Evolutionary conservation across 1,284 basidiomycete genomes (phyloP).

Genomic region (Naganishia sp.): DNA sequence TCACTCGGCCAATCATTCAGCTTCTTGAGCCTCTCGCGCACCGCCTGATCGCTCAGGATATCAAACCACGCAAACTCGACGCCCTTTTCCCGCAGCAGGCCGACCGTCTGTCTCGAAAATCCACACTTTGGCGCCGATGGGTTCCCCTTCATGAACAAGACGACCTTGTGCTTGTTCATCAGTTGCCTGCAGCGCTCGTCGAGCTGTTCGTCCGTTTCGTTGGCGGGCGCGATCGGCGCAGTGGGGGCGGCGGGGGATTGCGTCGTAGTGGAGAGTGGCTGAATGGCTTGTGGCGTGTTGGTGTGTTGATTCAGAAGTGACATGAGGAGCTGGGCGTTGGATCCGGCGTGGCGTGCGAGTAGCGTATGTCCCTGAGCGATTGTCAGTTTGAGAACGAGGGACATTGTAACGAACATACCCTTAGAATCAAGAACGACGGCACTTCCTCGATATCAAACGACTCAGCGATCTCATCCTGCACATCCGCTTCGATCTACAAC

Average conservation of each 20-base stretch:
- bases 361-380: slow-evolving; percentile 80
- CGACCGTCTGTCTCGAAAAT: slow-evolving; percentile 71
- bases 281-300: slow-evolving; percentile 44
- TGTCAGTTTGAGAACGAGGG: neutral
- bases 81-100: slow-evolving; percentile 62
- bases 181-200: slow-evolving; percentile 58
- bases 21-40: slow-evolving; percentile 61
- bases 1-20: slow-evolving; percentile 56
- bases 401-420: slow-evolving; percentile 56
- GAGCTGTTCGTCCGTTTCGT: slow-evolving; percentile 54
- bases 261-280: slow-evolving; percentile 52
- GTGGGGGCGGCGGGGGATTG: slow-evolving; percentile 35
- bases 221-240: slow-evolving; percentile 35
- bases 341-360: slow-evolving; percentile 76
- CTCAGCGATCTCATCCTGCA: slow-evolving; percentile 83
- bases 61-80: slow-evolving; percentile 72
- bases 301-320: slow-evolving; percentile 65
- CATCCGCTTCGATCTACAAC: slow-evolving; percentile 82
- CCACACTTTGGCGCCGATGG: slow-evolving; percentile 84
- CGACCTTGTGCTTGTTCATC: slow-evolving; percentile 64
- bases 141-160: slow-evolving; percentile 98
- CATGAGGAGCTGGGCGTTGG: slow-evolving; percentile 72
- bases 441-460: slow-evolving; percentile 92
- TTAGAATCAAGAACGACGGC: slow-evolving; percentile 79
- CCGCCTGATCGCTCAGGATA: slow-evolving; percentile 69